Evolutionary conservation across 164 flowering plant genomes (phyloP).

Genomic region (Nelumbo lutea): DNA sequence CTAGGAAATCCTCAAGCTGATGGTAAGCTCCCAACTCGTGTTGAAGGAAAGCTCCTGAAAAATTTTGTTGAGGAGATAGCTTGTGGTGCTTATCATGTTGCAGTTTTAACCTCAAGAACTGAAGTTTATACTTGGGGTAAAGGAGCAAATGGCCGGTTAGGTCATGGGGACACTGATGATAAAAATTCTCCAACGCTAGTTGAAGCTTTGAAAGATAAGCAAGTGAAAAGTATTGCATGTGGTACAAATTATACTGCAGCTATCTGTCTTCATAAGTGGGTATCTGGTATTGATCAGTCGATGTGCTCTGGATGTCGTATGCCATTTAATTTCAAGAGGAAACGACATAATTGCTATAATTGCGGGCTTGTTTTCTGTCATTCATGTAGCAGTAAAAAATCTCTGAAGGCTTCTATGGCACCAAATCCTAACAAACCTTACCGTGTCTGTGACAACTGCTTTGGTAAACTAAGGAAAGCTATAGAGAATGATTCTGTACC

Average conservation of each 20-base stretch:
- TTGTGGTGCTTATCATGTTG: slow-evolving; percentile 98
- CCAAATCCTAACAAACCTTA: slow-evolving; percentile 94
- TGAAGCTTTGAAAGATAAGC: slow-evolving; percentile 93
- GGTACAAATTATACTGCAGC: slow-evolving; percentile 91
- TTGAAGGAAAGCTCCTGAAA: slow-evolving; percentile 83
- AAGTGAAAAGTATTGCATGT: slow-evolving; percentile 95
- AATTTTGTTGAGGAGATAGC: slow-evolving; percentile 93
- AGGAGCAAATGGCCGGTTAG: slow-evolving; percentile 93
- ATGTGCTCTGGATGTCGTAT: slow-evolving; percentile 97
- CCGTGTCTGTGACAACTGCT: slow-evolving; percentile 95
- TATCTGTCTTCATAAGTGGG: slow-evolving; percentile 95
- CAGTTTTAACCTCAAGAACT: slow-evolving; percentile 86
- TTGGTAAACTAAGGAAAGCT: slow-evolving; percentile 63
- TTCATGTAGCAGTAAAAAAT: slow-evolving; percentile 96
- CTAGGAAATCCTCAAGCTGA: slow-evolving; percentile 91
- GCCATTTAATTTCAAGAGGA: slow-evolving; percentile 94
- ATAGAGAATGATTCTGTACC: slow-evolving; percentile 64
- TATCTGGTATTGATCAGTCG: slow-evolving; percentile 91
- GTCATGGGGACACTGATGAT: slow-evolving; percentile 94
- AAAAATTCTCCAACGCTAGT: slow-evolving; percentile 67
- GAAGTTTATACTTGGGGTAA: slow-evolving; percentile 99
- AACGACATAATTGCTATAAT: slow-evolving; percentile 94
- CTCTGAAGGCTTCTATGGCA: slow-evolving; percentile 95
- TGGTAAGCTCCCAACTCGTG: slow-evolving; percentile 84
- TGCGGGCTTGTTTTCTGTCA: slow-evolving; percentile 98